A percentile compares a stretch with the other conserved stretches of the same genome.
Conservation (phyloP, 1,284 basidiomycete species). For the Hypsizygus ulmarius region DNA sequence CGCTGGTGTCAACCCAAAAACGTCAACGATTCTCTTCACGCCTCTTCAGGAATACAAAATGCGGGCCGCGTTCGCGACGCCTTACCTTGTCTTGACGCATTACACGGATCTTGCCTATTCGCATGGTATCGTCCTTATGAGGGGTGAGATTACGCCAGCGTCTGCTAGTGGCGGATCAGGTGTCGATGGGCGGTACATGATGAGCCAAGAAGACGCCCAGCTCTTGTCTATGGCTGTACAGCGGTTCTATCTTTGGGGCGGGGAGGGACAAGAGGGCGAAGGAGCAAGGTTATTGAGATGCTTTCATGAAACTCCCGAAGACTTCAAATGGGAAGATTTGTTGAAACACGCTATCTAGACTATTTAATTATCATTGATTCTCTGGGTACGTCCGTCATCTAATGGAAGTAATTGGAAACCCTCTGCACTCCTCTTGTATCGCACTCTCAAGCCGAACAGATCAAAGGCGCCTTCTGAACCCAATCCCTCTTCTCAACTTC, state of each 20-base stretch:
- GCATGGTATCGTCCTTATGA: constrained; percentile 83
- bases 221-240: constrained; percentile 76
- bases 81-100: constrained; percentile 87
- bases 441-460: constrained; percentile 29
- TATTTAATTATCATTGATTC: constrained; percentile 12
- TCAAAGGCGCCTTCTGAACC: constrained; percentile 38
- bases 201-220: constrained; percentile 81
- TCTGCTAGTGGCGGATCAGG: constrained; percentile 37
- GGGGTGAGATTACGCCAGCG: constrained; percentile 87
- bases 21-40: constrained; percentile 84
- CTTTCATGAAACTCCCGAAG: constrained; percentile 72
- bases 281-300: constrained; percentile 52
- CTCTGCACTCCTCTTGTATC: neutral
- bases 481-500: constrained; percentile 57
- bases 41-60: constrained; percentile 94
- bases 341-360: constrained; percentile 44
- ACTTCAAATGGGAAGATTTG: constrained; percentile 76
- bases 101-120: constrained; percentile 86
- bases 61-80: constrained; percentile 85
- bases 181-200: constrained; percentile 47
- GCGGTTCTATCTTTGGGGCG: constrained; percentile 75
- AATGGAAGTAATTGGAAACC: neutral
- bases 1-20: constrained; percentile 42
- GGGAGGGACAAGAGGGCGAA: constrained; percentile 26
- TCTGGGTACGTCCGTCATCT: neutral